Percentiles rank a stretch among this genome's conserved stretches.
Conservation (phyloP, 257 asterid species). For the Solanum lignicaule region DNA sequence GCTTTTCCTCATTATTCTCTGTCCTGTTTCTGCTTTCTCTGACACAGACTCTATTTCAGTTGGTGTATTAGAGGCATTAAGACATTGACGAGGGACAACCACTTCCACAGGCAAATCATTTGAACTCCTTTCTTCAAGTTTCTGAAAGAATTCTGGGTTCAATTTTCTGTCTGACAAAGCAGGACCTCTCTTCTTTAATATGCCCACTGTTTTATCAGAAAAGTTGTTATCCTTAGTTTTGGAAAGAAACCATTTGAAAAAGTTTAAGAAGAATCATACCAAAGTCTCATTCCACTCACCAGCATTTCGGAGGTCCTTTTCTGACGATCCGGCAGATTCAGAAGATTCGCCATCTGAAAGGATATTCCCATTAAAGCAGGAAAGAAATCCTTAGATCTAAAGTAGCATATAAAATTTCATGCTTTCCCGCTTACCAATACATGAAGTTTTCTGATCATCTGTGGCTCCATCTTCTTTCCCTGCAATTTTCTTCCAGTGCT, state of each 20-base stretch:
- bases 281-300: slow-evolving; percentile 33
- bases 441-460: slow-evolving; percentile 53
- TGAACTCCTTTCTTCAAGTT: slow-evolving; percentile 74
- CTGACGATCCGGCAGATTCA: slow-evolving; percentile 46
- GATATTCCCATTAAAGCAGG: slow-evolving; percentile 4
- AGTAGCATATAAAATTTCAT: not conserved
- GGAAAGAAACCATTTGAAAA: slow-evolving; percentile 42
- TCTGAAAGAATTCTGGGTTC: slow-evolving; percentile 94
- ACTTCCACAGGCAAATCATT: slow-evolving; percentile 94
- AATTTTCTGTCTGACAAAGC: slow-evolving; percentile 73
- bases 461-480: slow-evolving; percentile 80
- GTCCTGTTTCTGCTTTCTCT: slow-evolving; percentile 27
- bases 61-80: slow-evolving; percentile 44
- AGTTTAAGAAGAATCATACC: slow-evolving; percentile 35
- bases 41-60: slow-evolving; percentile 50
- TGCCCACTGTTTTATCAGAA: slow-evolving; percentile 80
- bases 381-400: not conserved
- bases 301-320: slow-evolving; percentile 31
- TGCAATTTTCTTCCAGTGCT: slow-evolving; percentile 84
- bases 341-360: slow-evolving; percentile 57
- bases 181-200: slow-evolving; percentile 80
- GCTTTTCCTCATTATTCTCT: slow-evolving; percentile 26
- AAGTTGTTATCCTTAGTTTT: slow-evolving; percentile 50
- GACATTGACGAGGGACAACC: slow-evolving; percentile 74
- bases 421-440: slow-evolving; percentile 40